Evolutionary conservation across 345 rosid species (phyloP).

Genomic region (Eucalyptus erythrocorys): DNA sequence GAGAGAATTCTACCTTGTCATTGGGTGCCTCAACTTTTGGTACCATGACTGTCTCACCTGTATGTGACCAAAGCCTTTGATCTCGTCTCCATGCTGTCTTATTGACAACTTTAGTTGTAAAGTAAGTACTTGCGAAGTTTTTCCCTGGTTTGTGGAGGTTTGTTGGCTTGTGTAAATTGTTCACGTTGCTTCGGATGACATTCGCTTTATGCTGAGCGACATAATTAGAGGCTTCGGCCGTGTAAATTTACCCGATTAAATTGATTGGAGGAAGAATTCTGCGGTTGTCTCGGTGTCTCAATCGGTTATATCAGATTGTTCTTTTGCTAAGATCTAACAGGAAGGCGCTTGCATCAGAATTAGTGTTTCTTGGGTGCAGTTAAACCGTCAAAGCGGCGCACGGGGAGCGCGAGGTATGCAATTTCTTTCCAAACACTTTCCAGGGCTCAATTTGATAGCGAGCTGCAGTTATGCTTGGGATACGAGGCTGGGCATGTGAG

Average conservation of each 20-base stretch:
- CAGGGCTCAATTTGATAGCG: background rate
- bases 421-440: background rate
- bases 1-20: slow-evolving; percentile 30
- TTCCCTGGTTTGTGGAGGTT: background rate
- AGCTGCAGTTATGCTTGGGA: background rate
- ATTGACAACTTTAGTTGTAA: background rate
- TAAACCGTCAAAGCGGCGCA: background rate
- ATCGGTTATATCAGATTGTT: background rate
- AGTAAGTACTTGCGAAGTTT: background rate
- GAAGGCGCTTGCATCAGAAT: background rate
- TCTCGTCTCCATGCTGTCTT: background rate
- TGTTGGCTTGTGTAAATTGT: background rate
- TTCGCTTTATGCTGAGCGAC: background rate
- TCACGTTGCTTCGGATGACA: too few relatives aligned
- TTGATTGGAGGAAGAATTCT: background rate
- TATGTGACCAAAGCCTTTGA: slow-evolving; percentile 7
- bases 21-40: slow-evolving; percentile 30
- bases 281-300: background rate
- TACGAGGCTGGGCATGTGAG: background rate
- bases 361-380: background rate
- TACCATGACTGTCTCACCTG: slow-evolving; percentile 17
- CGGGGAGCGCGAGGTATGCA: background rate
- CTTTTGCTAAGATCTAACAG: background rate
- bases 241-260: background rate
- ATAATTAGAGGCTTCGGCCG: background rate